Conservation (phyloP, 805 yeast species). For the Lipomyces lipofer region DNA sequence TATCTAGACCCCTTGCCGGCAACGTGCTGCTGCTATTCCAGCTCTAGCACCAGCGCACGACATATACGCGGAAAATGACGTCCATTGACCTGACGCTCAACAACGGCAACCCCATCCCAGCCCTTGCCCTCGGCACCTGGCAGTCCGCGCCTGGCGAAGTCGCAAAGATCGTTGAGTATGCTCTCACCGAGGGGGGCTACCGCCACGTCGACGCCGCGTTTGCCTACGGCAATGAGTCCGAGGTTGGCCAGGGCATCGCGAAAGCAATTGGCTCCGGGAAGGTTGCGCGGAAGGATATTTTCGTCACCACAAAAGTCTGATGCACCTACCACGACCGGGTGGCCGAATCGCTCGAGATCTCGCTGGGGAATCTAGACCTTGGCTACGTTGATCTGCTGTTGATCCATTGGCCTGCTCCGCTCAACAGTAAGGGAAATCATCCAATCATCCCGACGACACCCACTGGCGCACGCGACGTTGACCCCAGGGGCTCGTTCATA, state of each 20-base stretch:
- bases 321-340: slow-evolving; percentile 45
- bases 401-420: slow-evolving; percentile 79
- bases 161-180: slow-evolving; percentile 56
- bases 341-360: slow-evolving; percentile 54
- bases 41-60: no score
- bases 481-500: slow-evolving; percentile 27
- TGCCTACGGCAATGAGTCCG: slow-evolving; percentile 62
- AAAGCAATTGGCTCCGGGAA: slow-evolving; percentile 42
- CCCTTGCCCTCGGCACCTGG: slow-evolving; percentile 69
- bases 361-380: slow-evolving; percentile 61
- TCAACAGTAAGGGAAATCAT: slow-evolving; percentile 44
- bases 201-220: slow-evolving; percentile 77
- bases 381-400: slow-evolving; percentile 78
- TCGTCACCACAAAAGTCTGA: slow-evolving; percentile 47
- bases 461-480: slow-evolving; percentile 43
- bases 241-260: slow-evolving; percentile 58
- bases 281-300: slow-evolving; percentile 50
- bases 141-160: slow-evolving; percentile 51
- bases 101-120: slow-evolving; percentile 63
- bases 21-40: no score
- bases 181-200: slow-evolving; percentile 62
- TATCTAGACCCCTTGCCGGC: no score
- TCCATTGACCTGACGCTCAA: no score
- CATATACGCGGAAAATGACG: no score
- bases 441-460: slow-evolving; percentile 43